Evolutionary conservation across 2,329 filamentous ascomycete species (phyloP).

Genomic region (Alternaria gansuensis): DNA sequence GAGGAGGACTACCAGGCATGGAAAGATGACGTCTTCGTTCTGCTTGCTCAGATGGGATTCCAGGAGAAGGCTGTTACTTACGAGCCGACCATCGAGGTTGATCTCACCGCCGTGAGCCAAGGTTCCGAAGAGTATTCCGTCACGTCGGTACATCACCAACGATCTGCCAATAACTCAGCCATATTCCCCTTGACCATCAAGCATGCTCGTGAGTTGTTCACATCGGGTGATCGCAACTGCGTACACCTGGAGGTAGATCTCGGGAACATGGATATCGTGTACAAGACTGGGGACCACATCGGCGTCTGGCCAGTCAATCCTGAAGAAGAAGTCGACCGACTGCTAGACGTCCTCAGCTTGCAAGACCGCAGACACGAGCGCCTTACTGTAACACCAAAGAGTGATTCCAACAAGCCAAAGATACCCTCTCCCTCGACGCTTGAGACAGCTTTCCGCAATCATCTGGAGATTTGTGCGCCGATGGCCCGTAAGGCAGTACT

Average conservation of each 20-base stretch:
- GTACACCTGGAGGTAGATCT: slow-evolving; percentile 56
- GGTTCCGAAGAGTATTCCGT: slow-evolving; percentile 24
- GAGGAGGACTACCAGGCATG: slow-evolving; percentile 57
- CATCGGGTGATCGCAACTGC: slow-evolving; percentile 51
- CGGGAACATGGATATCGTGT: slow-evolving; percentile 48
- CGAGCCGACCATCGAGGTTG: slow-evolving; percentile 44
- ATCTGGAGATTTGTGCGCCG: slow-evolving; percentile 59
- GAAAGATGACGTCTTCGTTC: slow-evolving; percentile 51
- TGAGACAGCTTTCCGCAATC: slow-evolving; percentile 55
- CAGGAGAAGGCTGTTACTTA: slow-evolving; percentile 49
- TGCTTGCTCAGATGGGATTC: slow-evolving; percentile 47
- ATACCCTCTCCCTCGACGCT: slow-evolving; percentile 55
- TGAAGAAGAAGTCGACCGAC: slow-evolving; percentile 48
- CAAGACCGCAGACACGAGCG: slow-evolving; percentile 25
- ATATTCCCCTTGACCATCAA: slow-evolving; percentile 47
- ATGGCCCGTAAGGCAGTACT: slow-evolving; percentile 53
- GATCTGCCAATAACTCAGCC: slow-evolving; percentile 42
- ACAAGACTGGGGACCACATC: slow-evolving; percentile 58
- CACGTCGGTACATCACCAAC: slow-evolving; percentile 43
- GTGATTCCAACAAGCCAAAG: slow-evolving; percentile 43
- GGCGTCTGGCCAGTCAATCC: slow-evolving; percentile 56
- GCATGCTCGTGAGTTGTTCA: slow-evolving; percentile 49
- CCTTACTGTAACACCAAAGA: slow-evolving; percentile 44
- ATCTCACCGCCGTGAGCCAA: slow-evolving; percentile 22
- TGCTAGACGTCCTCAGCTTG: slow-evolving; percentile 44